A percentile compares a stretch with the other conserved stretches of the same genome.
Evolutionary conservation across 345 rosid species (phyloP).

Genomic region (Populus deltoides): DNA sequence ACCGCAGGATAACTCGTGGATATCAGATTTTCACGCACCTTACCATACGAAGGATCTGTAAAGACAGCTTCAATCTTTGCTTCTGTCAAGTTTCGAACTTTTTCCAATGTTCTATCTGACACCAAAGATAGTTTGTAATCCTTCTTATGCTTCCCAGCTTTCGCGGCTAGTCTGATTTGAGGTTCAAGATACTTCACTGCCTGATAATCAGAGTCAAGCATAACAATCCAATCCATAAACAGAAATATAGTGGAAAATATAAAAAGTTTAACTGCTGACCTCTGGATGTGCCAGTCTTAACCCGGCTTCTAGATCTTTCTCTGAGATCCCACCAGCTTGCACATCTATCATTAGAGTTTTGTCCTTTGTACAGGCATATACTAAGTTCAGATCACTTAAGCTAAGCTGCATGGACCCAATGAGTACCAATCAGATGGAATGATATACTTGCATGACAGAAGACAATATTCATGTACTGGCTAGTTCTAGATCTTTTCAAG

Average conservation of each 20-base stretch:
- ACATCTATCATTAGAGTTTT: constrained; percentile 97
- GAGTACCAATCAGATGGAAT: constrained; percentile 17
- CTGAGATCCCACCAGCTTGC: constrained; percentile 79
- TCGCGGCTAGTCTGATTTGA: constrained; percentile 78
- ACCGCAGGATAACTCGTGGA: not conserved
- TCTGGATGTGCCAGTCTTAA: constrained; percentile 94
- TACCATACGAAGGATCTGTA: constrained; percentile 78
- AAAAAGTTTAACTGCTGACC: constrained; percentile 36
- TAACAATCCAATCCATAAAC: constrained; percentile 7
- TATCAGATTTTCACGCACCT: constrained; percentile 45
- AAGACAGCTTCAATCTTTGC: constrained; percentile 71
- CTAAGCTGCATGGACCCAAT: constrained; percentile 60
- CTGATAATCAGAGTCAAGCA: constrained; percentile 42
- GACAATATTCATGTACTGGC: not conserved
- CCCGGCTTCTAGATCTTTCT: constrained; percentile 84
- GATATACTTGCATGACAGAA: not conserved
- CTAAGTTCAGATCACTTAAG: constrained; percentile 85
- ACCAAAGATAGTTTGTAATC: constrained; percentile 84
- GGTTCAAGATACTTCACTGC: constrained; percentile 87
- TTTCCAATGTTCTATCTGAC: constrained; percentile 61
- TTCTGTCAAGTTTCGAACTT: constrained; percentile 64
- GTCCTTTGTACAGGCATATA: constrained; percentile 92
- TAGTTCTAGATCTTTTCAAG: not conserved
- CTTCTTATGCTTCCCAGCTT: constrained; percentile 91
- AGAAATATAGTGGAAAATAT: not conserved